phyloP scores from a whole-genome alignment of 2,329 filamentous ascomycete species.

The Penicillium sp. region DNA sequence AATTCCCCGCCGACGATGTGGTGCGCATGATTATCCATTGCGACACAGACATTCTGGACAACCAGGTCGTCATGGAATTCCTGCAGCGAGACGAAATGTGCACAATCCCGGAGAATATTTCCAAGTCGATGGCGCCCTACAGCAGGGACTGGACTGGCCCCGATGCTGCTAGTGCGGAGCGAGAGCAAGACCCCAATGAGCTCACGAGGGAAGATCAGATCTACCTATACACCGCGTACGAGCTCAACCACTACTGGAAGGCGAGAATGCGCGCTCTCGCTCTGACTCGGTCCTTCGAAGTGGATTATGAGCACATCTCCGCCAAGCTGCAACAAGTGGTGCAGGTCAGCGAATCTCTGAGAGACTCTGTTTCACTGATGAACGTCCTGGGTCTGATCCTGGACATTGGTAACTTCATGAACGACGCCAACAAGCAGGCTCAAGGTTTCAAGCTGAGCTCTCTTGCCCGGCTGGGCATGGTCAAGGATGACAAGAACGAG shows the following conservation, averaged over 20 bases:
- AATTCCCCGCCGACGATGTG: conserved; percentile 70
- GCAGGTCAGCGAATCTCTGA: conserved; percentile 73
- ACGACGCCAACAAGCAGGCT: conserved; percentile 96
- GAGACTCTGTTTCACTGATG: conserved; percentile 87
- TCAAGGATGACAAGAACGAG: conserved; percentile 98
- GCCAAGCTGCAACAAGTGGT: conserved; percentile 79
- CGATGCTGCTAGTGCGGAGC: conserved; percentile 63
- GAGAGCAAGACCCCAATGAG: conserved; percentile 78
- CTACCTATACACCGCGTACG: conserved; percentile 83
- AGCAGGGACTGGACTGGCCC: conserved; percentile 93
- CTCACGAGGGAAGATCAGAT: conserved; percentile 93
- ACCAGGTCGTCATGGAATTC: conserved; percentile 91
- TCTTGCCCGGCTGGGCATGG: conserved; percentile 83
- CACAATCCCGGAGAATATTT: conserved; percentile 79
- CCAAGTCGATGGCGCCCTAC: conserved; percentile 88
- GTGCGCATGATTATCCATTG: conserved; percentile 93
- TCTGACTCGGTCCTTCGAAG: conserved; percentile 72
- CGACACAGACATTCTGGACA: conserved; percentile 78
- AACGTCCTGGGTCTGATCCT: conserved; percentile 92
- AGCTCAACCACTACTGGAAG: conserved; percentile 98
- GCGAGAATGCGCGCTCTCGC: conserved; percentile 85
- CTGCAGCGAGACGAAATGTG: conserved; percentile 85
- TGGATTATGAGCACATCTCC: conserved; percentile 85
- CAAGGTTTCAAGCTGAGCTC: conserved; percentile 96
- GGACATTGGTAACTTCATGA: conserved; percentile 99